Percentiles rank a stretch among this genome's conserved stretches.
Conservation (phyloP, 2,329 filamentous ascomycete genomes). For the Cladosporium sp. region DNA sequence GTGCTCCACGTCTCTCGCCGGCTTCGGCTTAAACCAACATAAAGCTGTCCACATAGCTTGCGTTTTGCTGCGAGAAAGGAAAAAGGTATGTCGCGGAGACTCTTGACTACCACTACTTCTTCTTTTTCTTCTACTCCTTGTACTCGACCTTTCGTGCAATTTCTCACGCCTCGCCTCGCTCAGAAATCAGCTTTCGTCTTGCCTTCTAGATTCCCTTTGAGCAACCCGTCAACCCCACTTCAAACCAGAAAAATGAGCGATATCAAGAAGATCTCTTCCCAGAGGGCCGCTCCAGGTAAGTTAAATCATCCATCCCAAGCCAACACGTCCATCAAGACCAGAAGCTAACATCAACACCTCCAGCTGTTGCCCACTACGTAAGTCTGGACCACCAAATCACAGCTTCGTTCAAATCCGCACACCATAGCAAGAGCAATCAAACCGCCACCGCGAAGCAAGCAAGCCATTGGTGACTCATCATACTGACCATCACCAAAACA, state of each 20-base stretch:
- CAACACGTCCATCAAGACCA: no score
- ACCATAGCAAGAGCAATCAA: neutral
- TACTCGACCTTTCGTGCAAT: neutral
- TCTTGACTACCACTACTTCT: neutral
- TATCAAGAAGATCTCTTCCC: slow-evolving; percentile 40
- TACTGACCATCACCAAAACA: neutral
- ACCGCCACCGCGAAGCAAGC: no score
- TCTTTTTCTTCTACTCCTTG: neutral
- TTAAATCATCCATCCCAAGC: slow-evolving; percentile 7
- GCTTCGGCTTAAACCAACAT: slow-evolving; percentile 10
- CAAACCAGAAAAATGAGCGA: slow-evolving; percentile 35
- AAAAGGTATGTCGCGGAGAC: slow-evolving; percentile 6
- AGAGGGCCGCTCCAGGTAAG: slow-evolving; percentile 41
- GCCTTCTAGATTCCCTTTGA: neutral
- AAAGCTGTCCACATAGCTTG: slow-evolving; percentile 10
- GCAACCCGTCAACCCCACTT: neutral
- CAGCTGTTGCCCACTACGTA: slow-evolving; percentile 42
- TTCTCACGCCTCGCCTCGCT: neutral
- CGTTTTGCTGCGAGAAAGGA: no score
- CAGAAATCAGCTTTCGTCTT: neutral
- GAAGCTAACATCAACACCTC: neutral
- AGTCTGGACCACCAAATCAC: slow-evolving; percentile 20
- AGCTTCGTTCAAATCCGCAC: neutral
- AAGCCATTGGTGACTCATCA: no score
- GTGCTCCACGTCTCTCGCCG: slow-evolving; percentile 4